Percentiles rank a stretch among this genome's conserved stretches.
phyloP scores from a whole-genome alignment of 805 yeast genomes.

The Cyberlindnera maclurae region DNA sequence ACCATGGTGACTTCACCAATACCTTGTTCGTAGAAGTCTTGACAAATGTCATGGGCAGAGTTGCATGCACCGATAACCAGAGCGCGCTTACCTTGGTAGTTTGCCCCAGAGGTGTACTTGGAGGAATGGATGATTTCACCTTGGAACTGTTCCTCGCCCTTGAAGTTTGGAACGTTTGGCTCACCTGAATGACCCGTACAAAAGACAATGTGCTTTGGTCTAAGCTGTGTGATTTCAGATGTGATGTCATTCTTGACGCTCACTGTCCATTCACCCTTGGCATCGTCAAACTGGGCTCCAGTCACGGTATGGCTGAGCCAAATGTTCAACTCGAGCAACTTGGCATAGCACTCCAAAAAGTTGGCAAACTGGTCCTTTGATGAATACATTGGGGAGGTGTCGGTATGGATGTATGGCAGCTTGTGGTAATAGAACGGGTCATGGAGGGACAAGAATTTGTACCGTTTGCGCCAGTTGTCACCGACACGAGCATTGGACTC shows the following conservation, averaged over 20 bases:
- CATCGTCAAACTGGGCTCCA: conserved; percentile 27
- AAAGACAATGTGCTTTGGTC: conserved; percentile 34
- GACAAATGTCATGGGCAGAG: conserved; percentile 40
- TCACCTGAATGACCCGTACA: conserved; percentile 42
- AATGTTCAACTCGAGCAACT: conserved; percentile 33
- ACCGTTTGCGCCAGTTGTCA: conserved; percentile 41
- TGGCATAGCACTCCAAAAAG: conserved; percentile 36
- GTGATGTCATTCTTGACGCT: conserved; percentile 25
- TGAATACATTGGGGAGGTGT: conserved; percentile 34
- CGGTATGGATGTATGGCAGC: conserved; percentile 34
- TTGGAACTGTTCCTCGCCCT: conserved; percentile 30
- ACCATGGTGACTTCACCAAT: conserved; percentile 34
- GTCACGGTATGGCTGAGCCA: conserved; percentile 29
- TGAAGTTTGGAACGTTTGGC: conserved; percentile 36
- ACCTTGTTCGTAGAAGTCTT: conserved; percentile 39
- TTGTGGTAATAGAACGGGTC: conserved; percentile 40
- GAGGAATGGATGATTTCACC: conserved; percentile 37
- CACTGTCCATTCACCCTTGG: conserved; percentile 28
- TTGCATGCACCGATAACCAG: conserved; percentile 40
- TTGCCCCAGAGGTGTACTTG: conserved; percentile 33
- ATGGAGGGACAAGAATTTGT: conserved; percentile 37
- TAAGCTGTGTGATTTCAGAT: conserved; percentile 18
- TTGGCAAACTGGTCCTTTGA: conserved; percentile 39
- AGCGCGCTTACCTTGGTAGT: conserved; percentile 35
- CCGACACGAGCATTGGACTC: conserved; percentile 33